Percentiles rank a stretch among this genome's conserved stretches.
Evolutionary conservation across 2,329 filamentous ascomycete species (phyloP).

Genomic region (Botryotinia convoluta): DNA sequence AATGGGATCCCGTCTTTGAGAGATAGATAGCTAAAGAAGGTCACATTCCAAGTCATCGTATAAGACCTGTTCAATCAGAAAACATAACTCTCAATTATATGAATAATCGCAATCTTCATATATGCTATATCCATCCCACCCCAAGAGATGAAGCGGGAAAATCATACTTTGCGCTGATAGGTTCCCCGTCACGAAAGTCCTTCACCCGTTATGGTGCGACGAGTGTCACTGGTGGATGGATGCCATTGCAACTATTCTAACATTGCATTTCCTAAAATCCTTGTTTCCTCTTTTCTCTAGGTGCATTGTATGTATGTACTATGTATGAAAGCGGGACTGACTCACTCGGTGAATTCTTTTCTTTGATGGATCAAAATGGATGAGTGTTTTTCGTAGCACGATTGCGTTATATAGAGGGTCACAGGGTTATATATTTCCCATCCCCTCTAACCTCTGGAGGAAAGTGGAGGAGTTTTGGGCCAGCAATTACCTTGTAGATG

Average conservation of each 20-base stretch:
- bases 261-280: background rate
- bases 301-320: background rate
- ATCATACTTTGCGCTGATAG: background rate
- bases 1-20: background rate
- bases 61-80: background rate
- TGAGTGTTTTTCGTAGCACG: background rate
- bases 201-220: background rate
- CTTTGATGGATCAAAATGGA: background rate
- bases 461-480: background rate
- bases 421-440: background rate
- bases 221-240: background rate
- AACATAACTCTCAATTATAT: background rate
- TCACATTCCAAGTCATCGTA: background rate
- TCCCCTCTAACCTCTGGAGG: background rate
- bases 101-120: background rate
- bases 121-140: background rate
- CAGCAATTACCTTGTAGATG: background rate
- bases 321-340: background rate
- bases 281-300: background rate
- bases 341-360: background rate
- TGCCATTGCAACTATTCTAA: background rate
- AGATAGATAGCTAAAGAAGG: background rate
- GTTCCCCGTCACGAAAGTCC: slow-evolving; percentile 11
- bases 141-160: background rate
- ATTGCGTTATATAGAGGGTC: slow-evolving; percentile 6